Evolutionary conservation across 495 filamentous ascomycete species (phyloP).

Genomic region (Jackrogersella multiformis): DNA sequence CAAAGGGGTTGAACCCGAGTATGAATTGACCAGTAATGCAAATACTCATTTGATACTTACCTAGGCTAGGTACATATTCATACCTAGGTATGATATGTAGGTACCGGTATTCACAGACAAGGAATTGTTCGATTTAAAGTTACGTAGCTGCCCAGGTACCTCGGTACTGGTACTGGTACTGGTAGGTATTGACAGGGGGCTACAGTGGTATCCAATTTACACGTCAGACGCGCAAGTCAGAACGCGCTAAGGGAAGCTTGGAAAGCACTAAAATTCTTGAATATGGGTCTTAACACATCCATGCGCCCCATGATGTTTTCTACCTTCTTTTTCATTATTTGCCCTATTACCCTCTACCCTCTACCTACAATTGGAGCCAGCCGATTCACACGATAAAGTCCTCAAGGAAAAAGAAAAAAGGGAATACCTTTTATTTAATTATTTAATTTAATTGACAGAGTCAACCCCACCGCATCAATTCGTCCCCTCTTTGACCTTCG

Average conservation of each 20-base stretch:
- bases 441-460: slow-evolving; percentile 1
- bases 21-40: slow-evolving; percentile 32
- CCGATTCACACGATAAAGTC: slow-evolving; percentile 6
- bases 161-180: too few species aligned
- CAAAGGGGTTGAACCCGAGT: slow-evolving; percentile 4
- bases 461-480: neutral
- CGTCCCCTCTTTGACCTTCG: slow-evolving; percentile 5
- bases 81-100: neutral
- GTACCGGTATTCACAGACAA: neutral
- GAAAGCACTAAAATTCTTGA: slow-evolving; percentile 10
- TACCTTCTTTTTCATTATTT: slow-evolving; percentile 7
- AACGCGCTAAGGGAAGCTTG: slow-evolving; percentile 35
- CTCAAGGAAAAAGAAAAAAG: slow-evolving; percentile 3
- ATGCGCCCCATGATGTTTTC: slow-evolving; percentile 39
- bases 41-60: neutral
- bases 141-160: too few species aligned
- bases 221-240: slow-evolving; percentile 23
- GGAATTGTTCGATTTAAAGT: too few species aligned
- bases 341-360: too few species aligned
- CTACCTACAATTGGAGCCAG: too few species aligned
- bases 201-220: slow-evolving; percentile 28
- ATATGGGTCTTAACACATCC: slow-evolving; percentile 17
- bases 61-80: neutral
- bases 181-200: neutral
- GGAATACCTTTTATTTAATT: neutral